A percentile compares a stretch with the other conserved stretches of the same genome.
These are phyloP conservation scores for Atkinsonella hypoxylon DNA, from an alignment of 2,329 filamentous ascomycete species.

Conservation along the genomic window DNA sequence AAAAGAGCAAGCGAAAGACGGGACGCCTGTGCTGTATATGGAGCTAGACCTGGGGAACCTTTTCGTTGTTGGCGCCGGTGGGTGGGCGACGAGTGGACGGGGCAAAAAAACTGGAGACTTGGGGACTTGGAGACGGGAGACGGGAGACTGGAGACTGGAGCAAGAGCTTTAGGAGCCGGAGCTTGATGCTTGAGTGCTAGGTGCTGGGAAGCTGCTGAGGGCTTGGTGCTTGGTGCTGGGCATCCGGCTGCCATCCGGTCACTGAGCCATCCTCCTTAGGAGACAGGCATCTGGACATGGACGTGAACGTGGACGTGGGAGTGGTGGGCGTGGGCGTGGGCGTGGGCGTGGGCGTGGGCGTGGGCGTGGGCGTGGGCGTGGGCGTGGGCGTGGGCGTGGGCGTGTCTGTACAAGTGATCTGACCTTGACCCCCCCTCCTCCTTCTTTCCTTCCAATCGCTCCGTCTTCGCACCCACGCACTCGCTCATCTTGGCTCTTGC, in stretches of 20 bases:
- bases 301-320: background rate
- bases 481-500: background rate
- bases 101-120: background rate
- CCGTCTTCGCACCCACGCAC: background rate
- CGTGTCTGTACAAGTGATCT: background rate
- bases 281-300: background rate
- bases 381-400: background rate
- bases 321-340: background rate
- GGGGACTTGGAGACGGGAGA: background rate
- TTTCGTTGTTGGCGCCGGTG: background rate
- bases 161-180: background rate
- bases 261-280: background rate
- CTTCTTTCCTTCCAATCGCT: background rate
- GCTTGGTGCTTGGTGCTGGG: background rate
- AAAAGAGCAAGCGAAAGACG: constrained; percentile 3
- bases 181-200: background rate
- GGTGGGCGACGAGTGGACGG: background rate
- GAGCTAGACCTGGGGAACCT: background rate
- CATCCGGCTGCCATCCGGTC: background rate
- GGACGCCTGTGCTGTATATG: background rate
- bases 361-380: background rate
- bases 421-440: background rate
- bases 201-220: no score
- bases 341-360: background rate
- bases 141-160: no score